A percentile compares a stretch with the other conserved stretches of the same genome.
Conservation (phyloP, 176 grass and related monocot species). For the Zea luxurians region DNA sequence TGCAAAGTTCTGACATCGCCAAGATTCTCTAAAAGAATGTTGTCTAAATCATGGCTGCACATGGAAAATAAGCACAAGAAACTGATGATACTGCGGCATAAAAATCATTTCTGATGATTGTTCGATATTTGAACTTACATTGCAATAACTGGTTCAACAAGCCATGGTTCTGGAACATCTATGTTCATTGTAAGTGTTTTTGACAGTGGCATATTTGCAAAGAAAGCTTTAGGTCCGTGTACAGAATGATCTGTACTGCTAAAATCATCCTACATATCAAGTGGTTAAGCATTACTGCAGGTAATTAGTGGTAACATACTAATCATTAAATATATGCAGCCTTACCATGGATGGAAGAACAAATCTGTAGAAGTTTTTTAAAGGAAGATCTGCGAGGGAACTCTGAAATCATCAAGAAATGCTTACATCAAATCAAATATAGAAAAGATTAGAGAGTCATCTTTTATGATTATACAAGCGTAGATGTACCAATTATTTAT, state of each 20-base stretch:
- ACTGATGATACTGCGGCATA: slow-evolving; percentile 31
- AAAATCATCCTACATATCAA: slow-evolving; percentile 78
- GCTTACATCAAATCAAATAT: slow-evolving; percentile 37
- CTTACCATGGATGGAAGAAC: slow-evolving; percentile 87
- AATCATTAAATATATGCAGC: slow-evolving; percentile 13
- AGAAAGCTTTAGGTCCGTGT: slow-evolving; percentile 90
- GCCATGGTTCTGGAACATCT: slow-evolving; percentile 98
- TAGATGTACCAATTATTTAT: slow-evolving; percentile 17
- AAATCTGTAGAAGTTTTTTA: slow-evolving; percentile 98
- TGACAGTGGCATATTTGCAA: slow-evolving; percentile 97
- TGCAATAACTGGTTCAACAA: slow-evolving; percentile 92
- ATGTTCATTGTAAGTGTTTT: slow-evolving; percentile 99
- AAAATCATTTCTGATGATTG: slow-evolving; percentile 26
- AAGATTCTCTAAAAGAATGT: slow-evolving; percentile 93
- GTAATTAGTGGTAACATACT: neutral
- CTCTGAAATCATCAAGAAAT: slow-evolving; percentile 65
- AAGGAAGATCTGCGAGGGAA: slow-evolving; percentile 92
- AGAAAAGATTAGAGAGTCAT: neutral
- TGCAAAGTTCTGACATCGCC: slow-evolving; percentile 82
- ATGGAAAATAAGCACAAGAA: slow-evolving; percentile 39
- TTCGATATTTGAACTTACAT: slow-evolving; percentile 68
- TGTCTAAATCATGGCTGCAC: slow-evolving; percentile 93
- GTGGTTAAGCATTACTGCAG: slow-evolving; percentile 34
- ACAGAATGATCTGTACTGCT: slow-evolving; percentile 79
- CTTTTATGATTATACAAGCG: neutral